Evolutionary conservation across 257 asterid species (phyloP), one percentile per base, ranked within the genome.

Genomic region (Voacanga thouarsii): DNA sequence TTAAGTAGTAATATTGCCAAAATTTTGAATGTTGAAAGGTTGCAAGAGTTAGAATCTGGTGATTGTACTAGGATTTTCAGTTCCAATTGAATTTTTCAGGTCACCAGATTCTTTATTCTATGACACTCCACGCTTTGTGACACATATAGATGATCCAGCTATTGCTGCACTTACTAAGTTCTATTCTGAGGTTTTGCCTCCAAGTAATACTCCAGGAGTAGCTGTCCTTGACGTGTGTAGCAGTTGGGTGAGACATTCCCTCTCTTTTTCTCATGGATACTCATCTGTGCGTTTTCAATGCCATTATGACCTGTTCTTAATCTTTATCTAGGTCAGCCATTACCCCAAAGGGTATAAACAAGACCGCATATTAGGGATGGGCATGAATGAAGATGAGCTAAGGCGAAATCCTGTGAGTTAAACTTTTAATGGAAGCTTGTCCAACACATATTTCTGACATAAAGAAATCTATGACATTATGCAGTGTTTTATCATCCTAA

Each of bases 151-250:
- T 79, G 97, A 96, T 84, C 92, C 94, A 12, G 98, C 99, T 68
- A 92, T 96, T 83, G 87, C 97, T 79, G 98, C 97, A 21, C 90
- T 96, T 73, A 90, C 98, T 21, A 91, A 83, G 74, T 90, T 87
- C 85, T 96, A 93, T 88, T 87, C 94, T 0, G 87, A 84, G 87
- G 92, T 86, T 77, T 81, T 96, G 47, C 99, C 97, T 7, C 92
- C 92, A 5, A 88, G 92, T 83, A 78, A 88, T 76, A 83, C 92
- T 79, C 92, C 94, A 7, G 96, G 98, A 67, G 97, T 93, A 78
- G 97, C 97, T 59, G 55, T 96, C 75, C 97, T 93, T 23, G 99
- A 96, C 89, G 84, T 92, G 96, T 96, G 99, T 83, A 92, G 99
- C 88, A 96, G 97, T 82, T 96, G 98, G 99, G 99, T 90, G 79